Evolutionary conservation across 257 asterid genomes (phyloP).

Genomic region (Verbena officinalis): DNA sequence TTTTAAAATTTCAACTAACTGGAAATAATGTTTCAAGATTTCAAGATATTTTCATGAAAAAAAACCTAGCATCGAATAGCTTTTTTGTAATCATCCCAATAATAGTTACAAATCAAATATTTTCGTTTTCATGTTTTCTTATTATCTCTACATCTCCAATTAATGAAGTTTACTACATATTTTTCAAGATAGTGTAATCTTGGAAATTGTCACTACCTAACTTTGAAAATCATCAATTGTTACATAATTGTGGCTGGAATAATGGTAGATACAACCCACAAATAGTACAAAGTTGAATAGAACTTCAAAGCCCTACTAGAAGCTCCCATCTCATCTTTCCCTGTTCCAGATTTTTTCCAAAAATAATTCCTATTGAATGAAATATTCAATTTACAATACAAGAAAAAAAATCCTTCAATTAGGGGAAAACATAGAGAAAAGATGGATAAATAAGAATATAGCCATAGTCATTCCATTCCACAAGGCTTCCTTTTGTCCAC

Average conservation of each 20-base stretch:
- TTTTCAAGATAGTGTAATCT: no score
- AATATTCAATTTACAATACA: slow-evolving; percentile 55
- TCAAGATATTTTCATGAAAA: no score
- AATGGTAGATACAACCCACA: slow-evolving; percentile 24
- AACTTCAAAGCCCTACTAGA: slow-evolving; percentile 17
- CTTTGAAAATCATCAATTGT: slow-evolving; percentile 14
- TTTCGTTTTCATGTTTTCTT: no score
- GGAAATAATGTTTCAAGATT: no score
- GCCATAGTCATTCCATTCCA: slow-evolving; percentile 39
- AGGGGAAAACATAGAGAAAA: slow-evolving; percentile 9
- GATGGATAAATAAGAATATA: slow-evolving; percentile 28
- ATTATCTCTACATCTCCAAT: no score
- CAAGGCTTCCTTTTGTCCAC: slow-evolving; percentile 90
- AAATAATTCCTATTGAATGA: slow-evolving; percentile 36
- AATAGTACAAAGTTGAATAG: not conserved
- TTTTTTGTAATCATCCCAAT: no score
- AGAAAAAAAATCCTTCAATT: slow-evolving; percentile 19
- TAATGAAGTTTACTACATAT: no score
- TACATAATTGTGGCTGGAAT: slow-evolving; percentile 23
- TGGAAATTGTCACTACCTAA: not conserved
- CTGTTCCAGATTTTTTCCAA: slow-evolving; percentile 21
- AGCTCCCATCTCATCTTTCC: slow-evolving; percentile 1
- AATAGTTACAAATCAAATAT: no score
- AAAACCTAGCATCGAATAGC: no score
- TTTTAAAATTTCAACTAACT: no score